Percentiles rank a stretch among this genome's conserved stretches.
Evolutionary conservation across 768 basidiomycete species (phyloP).

Genomic region (Candolleomyces efflorescens): DNA sequence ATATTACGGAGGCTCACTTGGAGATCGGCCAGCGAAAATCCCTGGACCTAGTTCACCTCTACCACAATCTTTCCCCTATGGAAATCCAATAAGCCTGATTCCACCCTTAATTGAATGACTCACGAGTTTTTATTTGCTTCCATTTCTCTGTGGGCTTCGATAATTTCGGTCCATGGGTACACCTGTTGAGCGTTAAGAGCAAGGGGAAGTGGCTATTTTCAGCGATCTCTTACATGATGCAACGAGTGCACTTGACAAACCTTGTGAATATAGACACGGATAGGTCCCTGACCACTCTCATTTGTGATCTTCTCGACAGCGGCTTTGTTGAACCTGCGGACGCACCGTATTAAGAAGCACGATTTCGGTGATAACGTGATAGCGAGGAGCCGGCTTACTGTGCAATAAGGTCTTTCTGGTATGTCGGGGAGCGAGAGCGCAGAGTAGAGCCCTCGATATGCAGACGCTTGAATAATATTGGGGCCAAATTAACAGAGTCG

Average conservation of each 20-base stretch:
- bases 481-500: constrained; percentile 50
- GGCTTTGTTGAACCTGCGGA: constrained; percentile 47
- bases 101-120: constrained; percentile 1
- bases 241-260: constrained; percentile 27
- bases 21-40: not conserved
- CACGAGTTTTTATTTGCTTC: constrained; percentile 54
- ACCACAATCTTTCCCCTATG: constrained; percentile 46
- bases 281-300: constrained; percentile 47
- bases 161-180: constrained; percentile 76
- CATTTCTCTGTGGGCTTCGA: constrained; percentile 82
- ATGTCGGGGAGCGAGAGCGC: constrained; percentile 66
- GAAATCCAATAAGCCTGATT: not conserved
- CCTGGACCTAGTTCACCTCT: constrained; percentile 23
- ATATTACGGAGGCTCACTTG: not conserved
- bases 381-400: constrained; percentile 32
- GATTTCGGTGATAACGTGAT: not conserved
- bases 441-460: constrained; percentile 87
- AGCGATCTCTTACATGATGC: not conserved
- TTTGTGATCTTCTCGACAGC: constrained; percentile 58
- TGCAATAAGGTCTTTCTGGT: constrained; percentile 69
- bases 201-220: constrained; percentile 2
- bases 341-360: constrained; percentile 5
- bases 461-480: constrained; percentile 79
- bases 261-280: constrained; percentile 78
- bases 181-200: constrained; percentile 40